Evolutionary conservation across 345 rosid species (phyloP).

Genomic region (Rhodomyrtus tomentosa): DNA sequence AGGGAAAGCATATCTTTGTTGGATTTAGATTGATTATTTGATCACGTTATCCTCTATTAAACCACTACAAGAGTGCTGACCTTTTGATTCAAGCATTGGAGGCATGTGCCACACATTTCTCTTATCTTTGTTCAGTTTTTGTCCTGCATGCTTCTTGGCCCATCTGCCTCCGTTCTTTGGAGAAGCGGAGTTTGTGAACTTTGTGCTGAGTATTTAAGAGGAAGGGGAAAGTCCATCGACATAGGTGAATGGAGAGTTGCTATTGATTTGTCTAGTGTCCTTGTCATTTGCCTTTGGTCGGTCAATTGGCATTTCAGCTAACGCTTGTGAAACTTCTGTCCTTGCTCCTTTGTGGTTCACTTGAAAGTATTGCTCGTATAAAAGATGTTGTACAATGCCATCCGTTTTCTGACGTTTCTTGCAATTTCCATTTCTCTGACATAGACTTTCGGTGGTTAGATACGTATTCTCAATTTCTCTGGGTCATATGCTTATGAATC

Average conservation of each 20-base stretch:
- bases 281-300: background rate
- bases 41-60: background rate
- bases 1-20: background rate
- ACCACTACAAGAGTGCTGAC: background rate
- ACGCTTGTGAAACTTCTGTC: background rate
- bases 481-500: background rate
- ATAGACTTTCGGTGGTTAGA: background rate
- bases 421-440: background rate
- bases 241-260: background rate
- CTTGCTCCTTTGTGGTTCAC: background rate
- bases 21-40: background rate
- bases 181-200: background rate
- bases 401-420: background rate
- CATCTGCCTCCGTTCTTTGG: background rate
- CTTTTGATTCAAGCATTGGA: background rate
- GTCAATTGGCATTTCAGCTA: background rate
- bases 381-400: background rate
- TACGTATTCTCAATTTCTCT: background rate
- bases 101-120: background rate
- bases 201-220: background rate
- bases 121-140: background rate
- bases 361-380: background rate
- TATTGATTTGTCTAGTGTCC: background rate
- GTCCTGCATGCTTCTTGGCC: background rate
- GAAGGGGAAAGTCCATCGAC: background rate